A percentile compares a stretch with the other conserved stretches of the same genome.
phyloP scores from a whole-genome alignment of 2,329 filamentous ascomycete species.

The Colletotrichum tropicicola region DNA sequence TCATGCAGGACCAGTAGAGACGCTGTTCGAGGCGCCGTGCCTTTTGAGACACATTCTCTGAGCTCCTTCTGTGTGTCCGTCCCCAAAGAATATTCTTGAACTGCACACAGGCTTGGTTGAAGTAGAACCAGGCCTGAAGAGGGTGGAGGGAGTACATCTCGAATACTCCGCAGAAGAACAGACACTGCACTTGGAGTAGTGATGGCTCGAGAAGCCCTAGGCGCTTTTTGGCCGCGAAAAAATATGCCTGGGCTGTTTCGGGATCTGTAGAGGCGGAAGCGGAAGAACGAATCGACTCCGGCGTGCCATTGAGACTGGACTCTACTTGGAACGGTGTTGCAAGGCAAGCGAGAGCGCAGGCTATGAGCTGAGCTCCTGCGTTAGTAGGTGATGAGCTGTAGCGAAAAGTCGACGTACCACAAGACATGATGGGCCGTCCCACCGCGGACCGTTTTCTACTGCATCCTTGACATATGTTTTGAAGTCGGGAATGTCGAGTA shows the following conservation, averaged over 20 bases:
- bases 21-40: slow-evolving; percentile 35
- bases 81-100: slow-evolving; percentile 33
- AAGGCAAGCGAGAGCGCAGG: slow-evolving; percentile 40
- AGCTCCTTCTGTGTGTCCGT: background rate
- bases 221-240: slow-evolving; percentile 40
- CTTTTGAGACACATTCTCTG: background rate
- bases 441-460: slow-evolving; percentile 36
- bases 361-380: slow-evolving; percentile 35
- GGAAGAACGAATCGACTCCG: slow-evolving; percentile 4
- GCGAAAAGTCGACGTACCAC: slow-evolving; percentile 34
- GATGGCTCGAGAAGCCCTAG: slow-evolving; percentile 39
- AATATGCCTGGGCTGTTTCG: slow-evolving; percentile 34
- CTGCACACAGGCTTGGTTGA: slow-evolving; percentile 40
- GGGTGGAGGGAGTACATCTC: slow-evolving; percentile 44
- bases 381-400: background rate
- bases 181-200: slow-evolving; percentile 39
- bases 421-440: slow-evolving; percentile 40
- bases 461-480: slow-evolving; percentile 34
- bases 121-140: slow-evolving; percentile 40
- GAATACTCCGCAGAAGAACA: slow-evolving; percentile 42
- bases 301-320: background rate
- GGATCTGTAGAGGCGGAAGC: background rate
- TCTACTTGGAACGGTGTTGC: slow-evolving; percentile 34
- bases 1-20: slow-evolving; percentile 45
- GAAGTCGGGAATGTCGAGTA: slow-evolving; percentile 36